Base-by-base conservation (phyloP, 2,329 filamentous ascomycete species). In the Fusarium algeriense region DNA sequence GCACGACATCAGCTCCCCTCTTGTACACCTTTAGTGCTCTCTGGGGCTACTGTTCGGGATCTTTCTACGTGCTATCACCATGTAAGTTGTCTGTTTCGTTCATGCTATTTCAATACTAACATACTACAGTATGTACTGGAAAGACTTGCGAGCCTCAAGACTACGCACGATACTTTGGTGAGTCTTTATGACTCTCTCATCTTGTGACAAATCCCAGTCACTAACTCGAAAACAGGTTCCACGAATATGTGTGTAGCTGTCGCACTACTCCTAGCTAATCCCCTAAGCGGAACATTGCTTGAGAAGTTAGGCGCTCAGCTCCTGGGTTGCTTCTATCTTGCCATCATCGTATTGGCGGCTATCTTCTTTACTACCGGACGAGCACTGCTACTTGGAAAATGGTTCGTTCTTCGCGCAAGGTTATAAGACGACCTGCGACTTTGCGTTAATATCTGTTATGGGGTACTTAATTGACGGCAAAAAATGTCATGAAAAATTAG, bases 1-100 rank as follows among this genome's bases (percentile, higher is more conserved):
- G 81, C 2, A 80, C 82, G 0, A 80, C 76, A 1, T 76, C 78
- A 7, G 73, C 80, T 5, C 76, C 74, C 2, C 81, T 83, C 0
- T 69, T 86, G 6, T 85, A 85, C 50, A 76, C 75, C 0, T 85
- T 85, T 35, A 77, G 81, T 0, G 82, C 82, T 0, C 70, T 86
- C 0, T 86, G 84, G 74, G 85, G 84, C 0, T 84, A 85, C n/a
- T 83, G 82, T 0, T 85, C 83, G 2, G 84, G 84, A 1, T 81
- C 81, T 1, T 86, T 83, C 76, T 76, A 85, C n/a, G 81, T 81
- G 0, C 75, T 85, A 2, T 79, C 81, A 1, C 77, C 75, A 23
- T 58, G 74, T 76, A 55, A 46, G 70, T 23, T 23, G 20, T 3
- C 19, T 4, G 9, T 1, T 8, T 4, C 14, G 2, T 3, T n/a